Evolutionary conservation across 108 stramenopile species (phyloP), one percentile per base, ranked within the genome.

Genomic region (Skeletonema menzelii): DNA sequence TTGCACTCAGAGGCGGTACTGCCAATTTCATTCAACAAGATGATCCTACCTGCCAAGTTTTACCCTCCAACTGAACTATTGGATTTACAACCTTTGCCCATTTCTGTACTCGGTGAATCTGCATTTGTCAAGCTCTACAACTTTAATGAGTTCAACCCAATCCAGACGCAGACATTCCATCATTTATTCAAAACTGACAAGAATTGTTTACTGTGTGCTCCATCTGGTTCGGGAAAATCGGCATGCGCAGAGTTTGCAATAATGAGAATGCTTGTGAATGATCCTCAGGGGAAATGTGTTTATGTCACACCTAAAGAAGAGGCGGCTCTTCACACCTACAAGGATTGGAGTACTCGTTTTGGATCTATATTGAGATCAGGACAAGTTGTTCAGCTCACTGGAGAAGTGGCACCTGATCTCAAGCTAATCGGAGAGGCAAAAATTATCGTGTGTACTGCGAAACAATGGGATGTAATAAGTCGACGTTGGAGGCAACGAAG

Each of bases 101-200:
- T 93, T 38, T 80, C 88, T 28, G 92, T 91, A 5, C 79, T 99
- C 17, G 91, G 95, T 35, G 86, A 90, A 66, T 49, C 84, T 4
- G 86, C 88, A n/a, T 77, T 97, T 14, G 74, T 76, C 63, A 87
- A 89, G 71, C 65, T 91, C 8, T 91, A 86, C 70, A 75, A 65
- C 26, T 85, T 93, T 70, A 70, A 79, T 49, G 87, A 87, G 71
- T 97, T 99, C 93, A 99, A 99, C 75, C 93, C 97, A 8, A 90
- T 99, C 40, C 99, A 99, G 86, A 99, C 99, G 27, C 99, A 99
- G 79, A 86, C 90, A 30, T 98, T 98, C 71, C 87, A 94, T 66
- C 94, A 95, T 60, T 81, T 99, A 14, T 97, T 95, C 87, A 93
- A 96, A 72, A 91, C 87, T 6, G 95, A 95, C 70, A 84, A 84